Evolutionary conservation across 108 stramenopile genomes (phyloP).

Genomic region (Cyclotella choctawhatcheeana): DNA sequence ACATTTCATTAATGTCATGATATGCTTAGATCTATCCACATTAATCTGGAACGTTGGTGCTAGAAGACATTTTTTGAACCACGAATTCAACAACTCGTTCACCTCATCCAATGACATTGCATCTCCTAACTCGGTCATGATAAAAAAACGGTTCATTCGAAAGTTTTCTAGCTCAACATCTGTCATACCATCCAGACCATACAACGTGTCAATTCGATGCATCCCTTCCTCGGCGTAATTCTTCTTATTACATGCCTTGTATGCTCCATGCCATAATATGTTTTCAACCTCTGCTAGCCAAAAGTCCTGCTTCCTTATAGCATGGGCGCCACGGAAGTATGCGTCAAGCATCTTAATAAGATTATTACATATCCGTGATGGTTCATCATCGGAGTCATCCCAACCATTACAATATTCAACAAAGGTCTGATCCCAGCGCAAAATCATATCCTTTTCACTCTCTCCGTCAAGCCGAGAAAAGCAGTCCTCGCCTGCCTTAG

Average conservation of each 20-base stretch:
- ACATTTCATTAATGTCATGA: neutral
- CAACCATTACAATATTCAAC: neutral
- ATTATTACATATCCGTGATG: neutral
- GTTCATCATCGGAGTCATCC: neutral
- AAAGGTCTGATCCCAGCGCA: neutral
- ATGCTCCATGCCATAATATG: neutral
- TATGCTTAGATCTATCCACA: neutral
- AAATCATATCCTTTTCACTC: neutral
- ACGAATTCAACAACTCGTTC: neutral
- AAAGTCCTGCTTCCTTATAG: conserved; percentile 1
- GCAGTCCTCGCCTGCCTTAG: neutral
- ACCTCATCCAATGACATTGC: conserved; percentile 1
- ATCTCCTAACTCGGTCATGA: neutral
- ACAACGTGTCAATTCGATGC: neutral
- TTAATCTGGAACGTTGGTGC: neutral
- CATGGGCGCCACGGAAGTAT: neutral
- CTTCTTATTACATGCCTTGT: neutral
- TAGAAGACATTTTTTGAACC: neutral
- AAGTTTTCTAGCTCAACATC: neutral
- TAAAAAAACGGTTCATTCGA: neutral
- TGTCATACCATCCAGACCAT: neutral
- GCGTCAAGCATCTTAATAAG: neutral
- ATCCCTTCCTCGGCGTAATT: neutral
- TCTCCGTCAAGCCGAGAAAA: neutral
- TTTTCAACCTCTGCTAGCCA: neutral